A percentile compares a stretch with the other conserved stretches of the same genome.
phyloP scores from a whole-genome alignment of 2,329 filamentous ascomycete species.

The Claviceps sp. region DNA sequence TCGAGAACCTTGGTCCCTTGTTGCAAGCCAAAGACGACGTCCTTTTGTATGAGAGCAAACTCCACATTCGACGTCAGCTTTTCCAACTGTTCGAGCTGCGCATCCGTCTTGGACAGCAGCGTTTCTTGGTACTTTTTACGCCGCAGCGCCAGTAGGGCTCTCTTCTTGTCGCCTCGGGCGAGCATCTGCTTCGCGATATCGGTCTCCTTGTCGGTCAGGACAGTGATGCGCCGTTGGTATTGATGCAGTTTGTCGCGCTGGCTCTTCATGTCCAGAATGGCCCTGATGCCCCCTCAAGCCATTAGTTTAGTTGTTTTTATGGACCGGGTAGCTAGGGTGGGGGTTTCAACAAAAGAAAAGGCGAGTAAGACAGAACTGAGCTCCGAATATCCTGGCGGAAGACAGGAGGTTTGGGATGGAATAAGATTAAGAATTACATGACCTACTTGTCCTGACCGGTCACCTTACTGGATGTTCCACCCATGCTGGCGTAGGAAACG shows the following conservation, averaged over 20 bases:
- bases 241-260: conserved; percentile 95
- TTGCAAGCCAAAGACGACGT: conserved; percentile 82
- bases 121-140: conserved; percentile 96
- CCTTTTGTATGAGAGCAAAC: conserved; percentile 93
- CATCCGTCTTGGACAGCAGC: conserved; percentile 76
- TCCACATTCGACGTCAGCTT: conserved; percentile 79
- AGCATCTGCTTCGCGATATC: conserved; percentile 76
- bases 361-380: background rate
- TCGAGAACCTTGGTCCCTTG: conserved; percentile 82
- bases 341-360: background rate
- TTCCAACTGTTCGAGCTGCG: conserved; percentile 87
- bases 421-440: background rate
- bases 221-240: conserved; percentile 81
- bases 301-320: too few relatives aligned
- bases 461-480: conserved; percentile 42
- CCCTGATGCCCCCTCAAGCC: conserved; percentile 36
- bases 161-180: conserved; percentile 61
- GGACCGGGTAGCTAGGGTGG: too few relatives aligned
- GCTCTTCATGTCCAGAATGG: conserved; percentile 93
- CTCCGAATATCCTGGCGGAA: background rate
- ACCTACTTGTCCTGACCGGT: conserved; percentile 73
- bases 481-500: conserved; percentile 25
- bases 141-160: conserved; percentile 75
- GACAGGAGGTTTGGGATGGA: too few relatives aligned
- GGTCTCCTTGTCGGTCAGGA: conserved; percentile 77